phyloP scores from a whole-genome alignment of 2,329 filamentous ascomycete genomes.

The Colletotrichum sp. region DNA sequence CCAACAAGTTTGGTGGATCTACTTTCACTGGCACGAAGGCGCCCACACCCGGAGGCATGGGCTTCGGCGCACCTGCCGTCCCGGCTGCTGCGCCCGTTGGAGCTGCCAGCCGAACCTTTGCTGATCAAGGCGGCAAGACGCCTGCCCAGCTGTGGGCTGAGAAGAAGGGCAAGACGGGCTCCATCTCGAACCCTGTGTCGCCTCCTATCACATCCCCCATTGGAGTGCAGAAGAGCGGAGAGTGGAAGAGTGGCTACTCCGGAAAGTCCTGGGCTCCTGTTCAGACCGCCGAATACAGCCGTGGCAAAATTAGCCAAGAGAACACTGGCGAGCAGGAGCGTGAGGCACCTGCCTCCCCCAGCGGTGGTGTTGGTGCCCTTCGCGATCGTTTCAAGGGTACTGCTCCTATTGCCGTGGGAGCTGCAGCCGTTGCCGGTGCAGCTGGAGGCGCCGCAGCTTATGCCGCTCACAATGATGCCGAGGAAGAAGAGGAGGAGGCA shows the following conservation, averaged over 20 bases:
- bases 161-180: conserved; percentile 85
- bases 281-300: conserved; percentile 74
- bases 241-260: conserved; percentile 91
- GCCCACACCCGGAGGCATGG: conserved; percentile 74
- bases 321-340: conserved; percentile 61
- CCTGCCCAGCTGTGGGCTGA: conserved; percentile 97
- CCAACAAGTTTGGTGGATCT: conserved; percentile 83
- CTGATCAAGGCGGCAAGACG: conserved; percentile 93
- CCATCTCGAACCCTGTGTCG: conserved; percentile 44
- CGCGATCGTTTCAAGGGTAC: conserved; percentile 83
- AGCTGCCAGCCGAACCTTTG: conserved; percentile 88
- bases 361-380: conserved; percentile 74
- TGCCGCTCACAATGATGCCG: conserved; percentile 30
- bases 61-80: conserved; percentile 66
- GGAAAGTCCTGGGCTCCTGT: conserved; percentile 93
- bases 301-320: conserved; percentile 62
- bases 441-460: conserved; percentile 47
- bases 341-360: conserved; percentile 58
- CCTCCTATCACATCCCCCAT: conserved; percentile 58
- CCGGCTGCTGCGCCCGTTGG: conserved; percentile 69
- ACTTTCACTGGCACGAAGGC: conserved; percentile 88
- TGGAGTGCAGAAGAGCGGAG: conserved; percentile 74
- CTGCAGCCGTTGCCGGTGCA: conserved; percentile 35
- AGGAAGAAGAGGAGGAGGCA: conserved; percentile 43
- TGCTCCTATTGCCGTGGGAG: conserved; percentile 67